These are phyloP conservation scores for Mixia osmundae DNA, from an alignment of 1,284 basidiomycete genomes.

Conservation along the genomic window DNA sequence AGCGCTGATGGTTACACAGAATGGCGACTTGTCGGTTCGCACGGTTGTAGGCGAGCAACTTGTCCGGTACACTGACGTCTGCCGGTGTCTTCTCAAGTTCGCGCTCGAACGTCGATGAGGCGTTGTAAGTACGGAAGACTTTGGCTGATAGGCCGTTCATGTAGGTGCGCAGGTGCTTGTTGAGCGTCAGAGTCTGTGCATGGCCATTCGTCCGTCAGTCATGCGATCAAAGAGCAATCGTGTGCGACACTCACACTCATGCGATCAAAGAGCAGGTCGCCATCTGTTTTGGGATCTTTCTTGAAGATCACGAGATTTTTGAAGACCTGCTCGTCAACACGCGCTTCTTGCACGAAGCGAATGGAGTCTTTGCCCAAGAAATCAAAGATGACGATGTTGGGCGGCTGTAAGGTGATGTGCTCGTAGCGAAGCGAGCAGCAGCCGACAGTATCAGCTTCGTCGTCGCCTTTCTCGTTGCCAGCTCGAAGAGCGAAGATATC, in stretches of 20 bases:
- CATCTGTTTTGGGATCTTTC: constrained; percentile 65
- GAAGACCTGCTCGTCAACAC: constrained; percentile 70
- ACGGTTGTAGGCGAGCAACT: constrained; percentile 80
- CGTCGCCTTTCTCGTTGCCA: constrained; percentile 93
- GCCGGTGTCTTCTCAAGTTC: constrained; percentile 49
- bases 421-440: constrained; percentile 88
- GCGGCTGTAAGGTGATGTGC: constrained; percentile 70
- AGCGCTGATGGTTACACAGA: constrained; percentile 91
- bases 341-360: constrained; percentile 62
- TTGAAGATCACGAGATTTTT: constrained; percentile 74
- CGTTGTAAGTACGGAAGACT: constrained; percentile 97
- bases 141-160: constrained; percentile 95
- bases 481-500: constrained; percentile 83
- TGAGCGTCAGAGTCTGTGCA: constrained; percentile 48
- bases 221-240: neutral
- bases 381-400: constrained; percentile 64
- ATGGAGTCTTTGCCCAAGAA: constrained; percentile 97
- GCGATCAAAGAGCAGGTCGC: constrained; percentile 81
- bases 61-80: constrained; percentile 59
- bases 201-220: neutral
- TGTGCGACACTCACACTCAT: constrained; percentile 17
- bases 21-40: constrained; percentile 88
- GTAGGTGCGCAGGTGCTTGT: constrained; percentile 69
- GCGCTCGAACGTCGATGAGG: constrained; percentile 76
- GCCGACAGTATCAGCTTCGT: constrained; percentile 90